Evolutionary conservation across 2,329 filamentous ascomycete species (phyloP), one percentile per base, ranked within the genome.

Genomic region (Herpotrichia juniperi): DNA sequence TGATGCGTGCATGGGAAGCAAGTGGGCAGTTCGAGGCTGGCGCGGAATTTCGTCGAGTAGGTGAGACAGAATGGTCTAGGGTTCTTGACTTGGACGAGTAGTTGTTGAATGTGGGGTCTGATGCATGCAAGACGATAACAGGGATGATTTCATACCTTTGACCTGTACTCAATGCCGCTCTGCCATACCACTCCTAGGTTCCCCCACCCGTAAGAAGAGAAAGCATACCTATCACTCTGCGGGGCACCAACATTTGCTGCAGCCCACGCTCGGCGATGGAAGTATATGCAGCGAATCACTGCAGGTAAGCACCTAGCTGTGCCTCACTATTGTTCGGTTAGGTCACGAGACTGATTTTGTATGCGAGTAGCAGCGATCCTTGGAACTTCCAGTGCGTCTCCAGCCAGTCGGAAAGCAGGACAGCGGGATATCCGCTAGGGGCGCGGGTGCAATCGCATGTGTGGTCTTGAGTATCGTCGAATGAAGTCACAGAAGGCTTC

Each of bases 11-110:
- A 2, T 99, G 94, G 94, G 86, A 89, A 61, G 86, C 90, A 56
- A 91, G 91, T 21, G 94, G 94, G 2, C 97, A 97, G 71, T 99
- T 99, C 74, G 89, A 87, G 11, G 88, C 94, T 58, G 91, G 90
- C 0, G 91, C 96, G 21, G 93, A 81, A 57, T 81, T 79, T 58
- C 73, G 76, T 44, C 64, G 65, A 21, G 67, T 76, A 14, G 77
- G 76, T 11, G 67, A 74, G 32, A 63, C 53, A 11, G 76, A 76
- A 35, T 81, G 78, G 78, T 76, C 70, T 46, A 62, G 71, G 28
- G 48, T 74, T 12, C 63, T 78, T 17, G 75, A 79, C 40, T 71
- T 74, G 57, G 65, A 74, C 16, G 62, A 55, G 46, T 6, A n/a
- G 17, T 37, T 37, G 9, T n/a, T 34, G 31, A 14, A 34, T 34